phyloP scores from a whole-genome alignment of 345 rosid genomes.

The Nephelium lappaceum region DNA sequence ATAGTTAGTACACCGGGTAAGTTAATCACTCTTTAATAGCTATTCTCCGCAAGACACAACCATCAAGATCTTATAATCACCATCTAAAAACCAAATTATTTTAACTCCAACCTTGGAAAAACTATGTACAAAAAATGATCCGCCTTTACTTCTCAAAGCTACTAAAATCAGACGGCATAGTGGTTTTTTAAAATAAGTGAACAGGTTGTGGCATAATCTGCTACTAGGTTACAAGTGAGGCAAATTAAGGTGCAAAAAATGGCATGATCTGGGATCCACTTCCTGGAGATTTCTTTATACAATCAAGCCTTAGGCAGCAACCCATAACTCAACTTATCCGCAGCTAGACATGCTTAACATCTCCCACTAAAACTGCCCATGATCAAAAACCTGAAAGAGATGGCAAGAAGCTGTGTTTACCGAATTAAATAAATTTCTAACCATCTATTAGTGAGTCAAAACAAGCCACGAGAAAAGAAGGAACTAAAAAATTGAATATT shows the following conservation, averaged over 20 bases:
- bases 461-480: background rate
- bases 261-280: background rate
- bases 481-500: background rate
- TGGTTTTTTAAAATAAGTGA: background rate
- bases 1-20: too few relatives aligned
- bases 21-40: background rate
- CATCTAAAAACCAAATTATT: background rate
- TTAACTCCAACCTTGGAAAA: background rate
- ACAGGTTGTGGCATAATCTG: background rate
- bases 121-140: background rate
- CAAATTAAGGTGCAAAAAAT: background rate
- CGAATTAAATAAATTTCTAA: background rate
- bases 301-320: background rate
- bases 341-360: background rate
- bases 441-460: background rate
- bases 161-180: background rate
- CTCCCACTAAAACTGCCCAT: background rate
- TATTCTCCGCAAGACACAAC: background rate
- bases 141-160: background rate
- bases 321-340: background rate
- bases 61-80: background rate
- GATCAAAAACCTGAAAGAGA: constrained; percentile 7
- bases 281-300: background rate
- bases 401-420: background rate
- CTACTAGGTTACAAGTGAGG: background rate